phyloP scores from a whole-genome alignment of 2,329 filamentous ascomycete genomes.

The Mycosphaerella sp. region DNA sequence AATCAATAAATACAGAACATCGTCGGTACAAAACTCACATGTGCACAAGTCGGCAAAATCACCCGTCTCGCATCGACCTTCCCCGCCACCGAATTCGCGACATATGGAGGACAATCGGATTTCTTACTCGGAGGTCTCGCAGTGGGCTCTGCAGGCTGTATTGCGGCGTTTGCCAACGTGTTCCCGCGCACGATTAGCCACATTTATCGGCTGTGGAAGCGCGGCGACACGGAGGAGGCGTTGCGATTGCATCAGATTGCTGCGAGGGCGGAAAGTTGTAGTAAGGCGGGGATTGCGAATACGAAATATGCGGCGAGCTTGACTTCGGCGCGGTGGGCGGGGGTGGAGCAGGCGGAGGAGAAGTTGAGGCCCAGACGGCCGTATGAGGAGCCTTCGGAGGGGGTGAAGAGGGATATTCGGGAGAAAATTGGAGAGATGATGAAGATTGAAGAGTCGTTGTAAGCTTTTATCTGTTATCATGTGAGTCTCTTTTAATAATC shows the following conservation, averaged over 20 bases:
- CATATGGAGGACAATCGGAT: constrained; percentile 67
- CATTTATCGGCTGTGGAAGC: constrained; percentile 54
- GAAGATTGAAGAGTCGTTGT: constrained; percentile 37
- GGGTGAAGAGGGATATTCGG: constrained; percentile 40
- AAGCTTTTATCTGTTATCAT: no score
- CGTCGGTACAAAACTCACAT: constrained; percentile 65
- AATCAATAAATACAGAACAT: constrained; percentile 47
- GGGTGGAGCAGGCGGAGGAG: constrained; percentile 54
- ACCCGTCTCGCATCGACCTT: constrained; percentile 53
- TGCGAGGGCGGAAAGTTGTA: constrained; percentile 56
- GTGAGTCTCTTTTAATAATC: no score
- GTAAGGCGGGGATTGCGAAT: constrained; percentile 58
- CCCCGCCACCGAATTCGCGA: constrained; percentile 53
- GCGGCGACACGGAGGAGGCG: constrained; percentile 52
- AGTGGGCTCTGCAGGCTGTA: constrained; percentile 50
- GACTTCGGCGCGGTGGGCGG: constrained; percentile 54
- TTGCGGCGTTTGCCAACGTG: constrained; percentile 53
- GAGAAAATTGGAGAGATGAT: constrained; percentile 39
- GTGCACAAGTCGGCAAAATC: constrained; percentile 68
- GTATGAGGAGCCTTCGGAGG: constrained; percentile 48
- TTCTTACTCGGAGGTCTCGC: constrained; percentile 56
- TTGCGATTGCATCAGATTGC: constrained; percentile 53
- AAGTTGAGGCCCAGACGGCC: constrained; percentile 56
- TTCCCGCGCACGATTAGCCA: constrained; percentile 48
- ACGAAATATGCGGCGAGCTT: constrained; percentile 59